A percentile compares a stretch with the other conserved stretches of the same genome.
Conservation (phyloP, 352 stramenopile species). For the Globisporangium nagaii region DNA sequence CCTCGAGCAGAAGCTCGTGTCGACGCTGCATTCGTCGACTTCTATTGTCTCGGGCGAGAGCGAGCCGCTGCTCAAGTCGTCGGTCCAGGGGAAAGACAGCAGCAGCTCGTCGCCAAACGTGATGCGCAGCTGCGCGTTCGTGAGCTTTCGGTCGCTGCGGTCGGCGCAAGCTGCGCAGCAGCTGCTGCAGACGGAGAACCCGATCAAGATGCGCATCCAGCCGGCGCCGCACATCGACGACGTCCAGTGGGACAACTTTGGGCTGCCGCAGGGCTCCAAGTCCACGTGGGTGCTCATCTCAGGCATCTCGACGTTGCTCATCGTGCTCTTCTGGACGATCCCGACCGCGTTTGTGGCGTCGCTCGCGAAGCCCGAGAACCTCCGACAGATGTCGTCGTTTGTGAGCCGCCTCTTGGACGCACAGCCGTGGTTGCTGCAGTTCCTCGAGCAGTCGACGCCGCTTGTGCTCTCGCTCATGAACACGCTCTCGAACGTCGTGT, state of each 20-base stretch:
- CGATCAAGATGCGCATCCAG: slow-evolving; percentile 48
- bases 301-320: slow-evolving; percentile 38
- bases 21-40: slow-evolving; percentile 5
- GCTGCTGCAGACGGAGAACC: slow-evolving; percentile 64
- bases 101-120: slow-evolving; percentile 31
- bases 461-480: slow-evolving; percentile 70
- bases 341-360: slow-evolving; percentile 75
- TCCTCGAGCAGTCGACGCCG: slow-evolving; percentile 58
- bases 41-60: background rate
- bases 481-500: slow-evolving; percentile 55
- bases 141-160: slow-evolving; percentile 63
- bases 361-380: slow-evolving; percentile 59
- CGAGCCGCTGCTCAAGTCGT: slow-evolving; percentile 2
- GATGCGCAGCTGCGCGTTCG: slow-evolving; percentile 65
- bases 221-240: slow-evolving; percentile 64
- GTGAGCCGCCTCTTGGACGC: slow-evolving; percentile 30
- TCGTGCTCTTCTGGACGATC: slow-evolving; percentile 77
- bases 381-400: slow-evolving; percentile 50
- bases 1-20: slow-evolving; percentile 7
- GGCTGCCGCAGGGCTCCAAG: slow-evolving; percentile 50
- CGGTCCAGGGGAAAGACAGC: slow-evolving; percentile 14
- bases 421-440: slow-evolving; percentile 43
- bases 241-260: slow-evolving; percentile 78
- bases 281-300: slow-evolving; percentile 60
- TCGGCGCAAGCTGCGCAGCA: slow-evolving; percentile 66